Evolutionary conservation across 1,139 yeast species (phyloP).

Genomic region (Yamadazyma blattariae): DNA sequence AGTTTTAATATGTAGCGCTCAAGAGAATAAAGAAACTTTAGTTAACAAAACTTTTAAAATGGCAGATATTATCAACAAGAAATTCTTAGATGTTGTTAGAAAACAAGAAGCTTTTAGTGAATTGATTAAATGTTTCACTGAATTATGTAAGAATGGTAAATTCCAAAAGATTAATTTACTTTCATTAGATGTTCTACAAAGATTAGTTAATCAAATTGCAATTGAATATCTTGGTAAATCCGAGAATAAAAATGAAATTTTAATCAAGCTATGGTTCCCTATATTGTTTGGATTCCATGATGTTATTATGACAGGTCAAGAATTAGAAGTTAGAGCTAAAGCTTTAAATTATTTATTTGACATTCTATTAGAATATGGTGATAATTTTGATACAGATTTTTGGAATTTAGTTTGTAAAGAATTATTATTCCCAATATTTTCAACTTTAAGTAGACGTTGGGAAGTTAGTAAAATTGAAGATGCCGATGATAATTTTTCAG

Average conservation of each 20-base stretch:
- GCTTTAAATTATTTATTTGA: slow-evolving; percentile 85
- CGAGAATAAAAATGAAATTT: slow-evolving; percentile 30
- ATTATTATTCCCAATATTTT: slow-evolving; percentile 86
- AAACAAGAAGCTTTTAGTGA: slow-evolving; percentile 74
- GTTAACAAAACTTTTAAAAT: slow-evolving; percentile 64
- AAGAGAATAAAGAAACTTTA: slow-evolving; percentile 51
- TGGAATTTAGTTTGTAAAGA: slow-evolving; percentile 83
- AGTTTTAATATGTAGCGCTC: slow-evolving; percentile 67
- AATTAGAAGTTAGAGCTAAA: slow-evolving; percentile 87
- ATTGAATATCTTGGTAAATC: slow-evolving; percentile 26
- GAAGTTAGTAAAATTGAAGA: slow-evolving; percentile 62
- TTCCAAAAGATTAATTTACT: slow-evolving; percentile 81
- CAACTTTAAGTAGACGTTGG: slow-evolving; percentile 74
- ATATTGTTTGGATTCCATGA: slow-evolving; percentile 81
- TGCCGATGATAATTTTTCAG: slow-evolving; percentile 70
- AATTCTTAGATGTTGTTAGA: slow-evolving; percentile 61
- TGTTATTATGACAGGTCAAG: slow-evolving; percentile 90
- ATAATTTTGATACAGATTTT: slow-evolving; percentile 64
- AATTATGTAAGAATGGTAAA: slow-evolving; percentile 77
- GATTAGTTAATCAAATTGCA: slow-evolving; percentile 60
- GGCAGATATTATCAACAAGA: slow-evolving; percentile 60
- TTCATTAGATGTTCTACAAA: slow-evolving; percentile 73
- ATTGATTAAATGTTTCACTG: slow-evolving; percentile 74
- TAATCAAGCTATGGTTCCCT: slow-evolving; percentile 70
- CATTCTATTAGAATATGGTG: slow-evolving; percentile 75